phyloP scores from a whole-genome alignment of 805 yeast species.

The Kurtzmaniella fragi region DNA sequence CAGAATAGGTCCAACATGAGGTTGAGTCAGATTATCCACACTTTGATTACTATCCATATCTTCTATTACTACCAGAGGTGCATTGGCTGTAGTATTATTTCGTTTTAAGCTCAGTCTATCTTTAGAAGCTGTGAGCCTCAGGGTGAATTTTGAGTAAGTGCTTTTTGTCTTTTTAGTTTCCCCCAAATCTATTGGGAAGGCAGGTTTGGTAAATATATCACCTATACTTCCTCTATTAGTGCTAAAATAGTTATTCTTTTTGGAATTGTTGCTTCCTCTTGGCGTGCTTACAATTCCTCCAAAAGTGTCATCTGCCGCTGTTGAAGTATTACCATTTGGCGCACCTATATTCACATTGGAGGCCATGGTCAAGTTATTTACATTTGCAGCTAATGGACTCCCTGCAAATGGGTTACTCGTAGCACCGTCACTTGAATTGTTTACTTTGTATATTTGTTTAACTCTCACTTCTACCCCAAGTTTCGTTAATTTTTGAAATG shows the following conservation, averaged over 20 bases:
- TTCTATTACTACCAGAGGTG: neutral
- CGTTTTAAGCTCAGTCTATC: slow-evolving; percentile 12
- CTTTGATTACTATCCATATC: neutral
- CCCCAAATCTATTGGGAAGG: slow-evolving; percentile 12
- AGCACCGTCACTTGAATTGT: neutral
- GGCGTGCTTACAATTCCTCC: slow-evolving; percentile 26
- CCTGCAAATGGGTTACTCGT: slow-evolving; percentile 17
- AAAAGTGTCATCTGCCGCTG: slow-evolving; percentile 18
- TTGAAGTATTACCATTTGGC: slow-evolving; percentile 7
- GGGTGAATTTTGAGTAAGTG: slow-evolving; percentile 42
- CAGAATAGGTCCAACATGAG: neutral
- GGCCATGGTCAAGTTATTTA: too few species aligned
- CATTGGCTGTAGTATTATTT: slow-evolving; percentile 13
- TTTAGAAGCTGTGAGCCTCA: slow-evolving; percentile 25
- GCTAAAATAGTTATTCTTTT: neutral
- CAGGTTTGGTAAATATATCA: slow-evolving; percentile 24
- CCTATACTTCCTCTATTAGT: neutral
- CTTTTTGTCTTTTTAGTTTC: slow-evolving; percentile 20
- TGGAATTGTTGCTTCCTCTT: slow-evolving; percentile 6
- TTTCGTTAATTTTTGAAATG: slow-evolving; percentile 68
- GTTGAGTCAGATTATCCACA: neutral
- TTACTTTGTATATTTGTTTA: slow-evolving; percentile 43
- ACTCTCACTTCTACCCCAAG: slow-evolving; percentile 69
- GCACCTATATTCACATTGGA: too few species aligned
- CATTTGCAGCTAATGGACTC: neutral